Percentiles rank a stretch among this genome's conserved stretches.
Evolutionary conservation across 495 filamentous ascomycete genomes (phyloP).

Genomic region (Parachaetomium inaequale): DNA sequence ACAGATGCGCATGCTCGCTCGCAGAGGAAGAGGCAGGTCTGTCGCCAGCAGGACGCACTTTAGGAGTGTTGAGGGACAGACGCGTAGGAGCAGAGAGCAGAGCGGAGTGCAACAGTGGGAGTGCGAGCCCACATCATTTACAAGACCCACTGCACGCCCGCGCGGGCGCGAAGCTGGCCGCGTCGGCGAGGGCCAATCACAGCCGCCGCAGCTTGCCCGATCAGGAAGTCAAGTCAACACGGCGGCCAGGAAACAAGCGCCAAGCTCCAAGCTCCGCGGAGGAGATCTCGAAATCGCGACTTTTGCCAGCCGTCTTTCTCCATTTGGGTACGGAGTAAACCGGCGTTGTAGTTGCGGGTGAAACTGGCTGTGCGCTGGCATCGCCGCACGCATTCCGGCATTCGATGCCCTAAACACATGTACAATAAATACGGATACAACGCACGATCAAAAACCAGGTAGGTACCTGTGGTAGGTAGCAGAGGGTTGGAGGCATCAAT

Average conservation of each 20-base stretch:
- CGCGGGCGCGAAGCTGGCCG: constrained; percentile 18
- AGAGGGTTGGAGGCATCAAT: too few relatives aligned
- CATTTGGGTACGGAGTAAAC: too few relatives aligned
- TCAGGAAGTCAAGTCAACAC: constrained; percentile 29
- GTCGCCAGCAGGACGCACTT: not conserved
- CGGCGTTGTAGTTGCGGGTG: too few relatives aligned
- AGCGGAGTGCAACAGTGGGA: not conserved
- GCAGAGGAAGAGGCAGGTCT: not conserved
- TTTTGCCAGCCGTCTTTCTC: not conserved
- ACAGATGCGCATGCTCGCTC: not conserved
- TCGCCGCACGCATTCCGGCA: too few relatives aligned
- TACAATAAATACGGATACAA: too few relatives aligned
- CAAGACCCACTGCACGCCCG: constrained; percentile 22
- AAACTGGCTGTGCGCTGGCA: too few relatives aligned
- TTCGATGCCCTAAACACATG: too few relatives aligned
- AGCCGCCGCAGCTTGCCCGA: constrained; percentile 9
- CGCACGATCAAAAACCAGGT: too few relatives aligned
- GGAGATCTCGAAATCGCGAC: not conserved
- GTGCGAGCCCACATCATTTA: not conserved
- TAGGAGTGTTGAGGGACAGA: not conserved
- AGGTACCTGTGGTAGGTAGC: too few relatives aligned
- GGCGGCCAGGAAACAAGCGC: not conserved
- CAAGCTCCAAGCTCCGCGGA: not conserved
- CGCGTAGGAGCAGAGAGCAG: not conserved
- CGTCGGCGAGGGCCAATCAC: constrained; percentile 25